Conservation (phyloP, 108 stramenopile species). For the Pseudonitzschia pungens region DNA sequence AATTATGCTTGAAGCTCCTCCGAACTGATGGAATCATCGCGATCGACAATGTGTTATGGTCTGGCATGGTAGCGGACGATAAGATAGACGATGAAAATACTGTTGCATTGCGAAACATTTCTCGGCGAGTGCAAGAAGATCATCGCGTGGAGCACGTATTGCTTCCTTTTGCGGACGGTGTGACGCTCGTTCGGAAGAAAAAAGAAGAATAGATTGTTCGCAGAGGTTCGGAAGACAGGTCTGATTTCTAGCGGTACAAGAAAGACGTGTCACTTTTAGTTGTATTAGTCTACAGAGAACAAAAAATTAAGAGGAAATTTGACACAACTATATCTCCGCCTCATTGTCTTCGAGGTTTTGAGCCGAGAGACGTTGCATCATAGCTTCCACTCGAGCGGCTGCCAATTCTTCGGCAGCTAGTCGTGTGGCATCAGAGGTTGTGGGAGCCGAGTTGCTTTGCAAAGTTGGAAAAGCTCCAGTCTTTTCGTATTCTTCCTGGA, state of each 20-base stretch:
- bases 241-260: background rate
- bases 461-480: constrained; percentile 36
- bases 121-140: background rate
- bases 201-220: background rate
- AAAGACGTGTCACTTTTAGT: background rate
- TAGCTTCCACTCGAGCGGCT: constrained; percentile 64
- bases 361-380: constrained; percentile 60
- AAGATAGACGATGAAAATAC: background rate
- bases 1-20: constrained; percentile 4
- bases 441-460: background rate
- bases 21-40: constrained; percentile 7
- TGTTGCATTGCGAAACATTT: constrained; percentile 9
- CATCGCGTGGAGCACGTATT: constrained; percentile 15
- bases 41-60: constrained; percentile 14
- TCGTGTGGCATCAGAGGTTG: background rate
- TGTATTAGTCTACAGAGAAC: background rate
- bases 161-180: constrained; percentile 18
- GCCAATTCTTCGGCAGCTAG: constrained; percentile 60
- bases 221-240: background rate
- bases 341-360: constrained; percentile 27
- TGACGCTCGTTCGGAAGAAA: constrained; percentile 15
- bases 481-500: constrained; percentile 21
- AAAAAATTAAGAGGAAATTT: background rate
- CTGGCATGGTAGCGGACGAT: constrained; percentile 6
- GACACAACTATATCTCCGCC: constrained; percentile 18